A percentile compares a stretch with the other conserved stretches of the same genome.
phyloP scores from a whole-genome alignment of 106 monocot species.

The Dioscorea dumetorum region DNA sequence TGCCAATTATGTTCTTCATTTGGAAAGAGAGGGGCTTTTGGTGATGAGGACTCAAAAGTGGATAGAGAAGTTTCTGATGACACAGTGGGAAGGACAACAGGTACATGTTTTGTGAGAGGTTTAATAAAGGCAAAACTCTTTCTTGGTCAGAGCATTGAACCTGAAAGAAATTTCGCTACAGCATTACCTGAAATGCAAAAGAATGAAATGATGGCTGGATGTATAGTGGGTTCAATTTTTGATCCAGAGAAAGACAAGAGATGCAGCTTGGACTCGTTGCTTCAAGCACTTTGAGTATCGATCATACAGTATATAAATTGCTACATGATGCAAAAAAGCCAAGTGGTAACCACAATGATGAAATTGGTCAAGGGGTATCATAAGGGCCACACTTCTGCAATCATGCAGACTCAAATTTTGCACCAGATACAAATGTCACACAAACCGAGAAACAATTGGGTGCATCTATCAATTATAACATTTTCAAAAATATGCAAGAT shows the following conservation, averaged over 20 bases:
- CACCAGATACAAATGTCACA: neutral
- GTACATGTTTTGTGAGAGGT: constrained; percentile 50
- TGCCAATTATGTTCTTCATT: constrained; percentile 14
- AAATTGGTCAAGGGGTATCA: neutral
- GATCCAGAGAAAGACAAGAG: neutral
- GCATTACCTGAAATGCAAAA: neutral
- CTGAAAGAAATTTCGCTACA: constrained; percentile 7
- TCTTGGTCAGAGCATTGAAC: constrained; percentile 32
- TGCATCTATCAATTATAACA: neutral
- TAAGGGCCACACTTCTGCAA: neutral
- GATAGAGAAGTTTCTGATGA: constrained; percentile 5
- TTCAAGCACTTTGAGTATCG: neutral
- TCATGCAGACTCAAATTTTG: neutral
- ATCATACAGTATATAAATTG: neutral
- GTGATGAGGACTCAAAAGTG: constrained; percentile 6
- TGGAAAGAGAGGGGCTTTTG: constrained; percentile 2
- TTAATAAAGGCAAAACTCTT: constrained; percentile 64
- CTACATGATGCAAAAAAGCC: neutral
- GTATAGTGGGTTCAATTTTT: constrained; percentile 1
- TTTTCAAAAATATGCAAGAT: neutral
- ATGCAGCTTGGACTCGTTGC: too few species aligned
- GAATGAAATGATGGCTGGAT: neutral
- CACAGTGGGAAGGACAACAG: constrained; percentile 7
- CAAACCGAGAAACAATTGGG: neutral
- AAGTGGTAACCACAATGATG: neutral